Percentiles rank a stretch among this genome's conserved stretches.
Conservation (phyloP, 768 basidiomycete genomes). For the Cystofilobasidium macerans region DNA sequence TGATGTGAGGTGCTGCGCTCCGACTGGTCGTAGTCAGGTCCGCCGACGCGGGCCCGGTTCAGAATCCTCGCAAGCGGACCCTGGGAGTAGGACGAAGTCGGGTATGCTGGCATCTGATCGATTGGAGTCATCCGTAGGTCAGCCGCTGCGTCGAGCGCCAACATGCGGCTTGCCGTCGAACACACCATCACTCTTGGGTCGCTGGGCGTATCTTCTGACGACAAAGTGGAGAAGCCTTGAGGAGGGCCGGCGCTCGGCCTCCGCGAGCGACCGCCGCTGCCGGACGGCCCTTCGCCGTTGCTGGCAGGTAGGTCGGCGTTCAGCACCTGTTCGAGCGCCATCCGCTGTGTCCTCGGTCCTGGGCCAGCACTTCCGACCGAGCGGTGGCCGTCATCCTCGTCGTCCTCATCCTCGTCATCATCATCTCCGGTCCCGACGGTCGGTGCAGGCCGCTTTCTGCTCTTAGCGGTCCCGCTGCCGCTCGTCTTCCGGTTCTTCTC, state of each 20-base stretch:
- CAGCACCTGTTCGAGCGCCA: background rate
- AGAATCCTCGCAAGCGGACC: conserved; percentile 2
- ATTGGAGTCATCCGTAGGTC: background rate
- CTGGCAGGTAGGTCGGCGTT: background rate
- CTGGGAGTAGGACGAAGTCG: background rate
- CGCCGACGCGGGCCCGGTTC: background rate
- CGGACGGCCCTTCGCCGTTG: background rate
- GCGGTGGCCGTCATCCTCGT: background rate
- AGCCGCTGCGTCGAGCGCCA: no score
- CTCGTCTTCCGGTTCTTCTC: background rate
- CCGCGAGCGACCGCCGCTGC: background rate
- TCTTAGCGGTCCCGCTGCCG: background rate
- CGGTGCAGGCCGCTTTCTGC: background rate
- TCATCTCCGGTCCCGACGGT: no score
- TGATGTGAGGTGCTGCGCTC: conserved; percentile 9
- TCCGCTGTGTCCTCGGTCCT: background rate
- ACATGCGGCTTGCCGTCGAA: background rate
- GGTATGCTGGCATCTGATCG: background rate
- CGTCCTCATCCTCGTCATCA: no score
- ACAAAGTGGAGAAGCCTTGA: no score
- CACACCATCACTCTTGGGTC: background rate
- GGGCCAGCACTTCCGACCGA: background rate
- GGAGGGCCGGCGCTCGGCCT: background rate
- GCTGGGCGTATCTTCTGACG: no score
- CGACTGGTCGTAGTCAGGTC: conserved; percentile 9